phyloP scores from a whole-genome alignment of 495 filamentous ascomycete species.

The Neurospora terricola region DNA sequence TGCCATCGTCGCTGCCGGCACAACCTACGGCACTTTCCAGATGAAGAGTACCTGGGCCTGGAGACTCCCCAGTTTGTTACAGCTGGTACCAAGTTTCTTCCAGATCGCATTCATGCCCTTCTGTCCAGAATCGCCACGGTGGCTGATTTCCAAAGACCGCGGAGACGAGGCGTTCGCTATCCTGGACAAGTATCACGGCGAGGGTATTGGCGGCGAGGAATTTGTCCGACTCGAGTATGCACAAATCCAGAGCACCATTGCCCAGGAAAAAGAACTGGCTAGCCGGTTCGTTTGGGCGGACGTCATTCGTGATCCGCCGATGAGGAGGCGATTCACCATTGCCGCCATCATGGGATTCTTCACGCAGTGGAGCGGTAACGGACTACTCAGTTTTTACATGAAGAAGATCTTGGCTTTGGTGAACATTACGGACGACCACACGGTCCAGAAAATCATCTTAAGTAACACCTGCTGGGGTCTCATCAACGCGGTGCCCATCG shows the following conservation, averaged over 20 bases:
- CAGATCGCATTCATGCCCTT: slow-evolving; percentile 42
- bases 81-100: slow-evolving; percentile 37
- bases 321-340: slow-evolving; percentile 41
- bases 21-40: slow-evolving; percentile 45
- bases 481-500: slow-evolving; percentile 39
- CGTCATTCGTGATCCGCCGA: slow-evolving; percentile 40
- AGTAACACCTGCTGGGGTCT: slow-evolving; percentile 46
- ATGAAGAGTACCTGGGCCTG: slow-evolving; percentile 48
- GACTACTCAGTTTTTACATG: slow-evolving; percentile 33
- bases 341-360: slow-evolving; percentile 42
- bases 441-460: slow-evolving; percentile 42
- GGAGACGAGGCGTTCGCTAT: slow-evolving; percentile 44
- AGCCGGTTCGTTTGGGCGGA: slow-evolving; percentile 41
- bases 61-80: slow-evolving; percentile 47
- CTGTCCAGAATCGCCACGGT: slow-evolving; percentile 43
- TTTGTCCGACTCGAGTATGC: slow-evolving; percentile 44
- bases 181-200: slow-evolving; percentile 46
- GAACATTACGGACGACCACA: slow-evolving; percentile 31
- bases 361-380: slow-evolving; percentile 48
- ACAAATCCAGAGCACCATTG: slow-evolving; percentile 45
- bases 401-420: slow-evolving; percentile 33
- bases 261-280: slow-evolving; percentile 37
- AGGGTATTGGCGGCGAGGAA: slow-evolving; percentile 40
- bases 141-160: slow-evolving; percentile 35
- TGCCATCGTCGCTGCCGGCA: slow-evolving; percentile 43